Conservation (phyloP, 1,139 yeast species). For the Pichia sp. region DNA sequence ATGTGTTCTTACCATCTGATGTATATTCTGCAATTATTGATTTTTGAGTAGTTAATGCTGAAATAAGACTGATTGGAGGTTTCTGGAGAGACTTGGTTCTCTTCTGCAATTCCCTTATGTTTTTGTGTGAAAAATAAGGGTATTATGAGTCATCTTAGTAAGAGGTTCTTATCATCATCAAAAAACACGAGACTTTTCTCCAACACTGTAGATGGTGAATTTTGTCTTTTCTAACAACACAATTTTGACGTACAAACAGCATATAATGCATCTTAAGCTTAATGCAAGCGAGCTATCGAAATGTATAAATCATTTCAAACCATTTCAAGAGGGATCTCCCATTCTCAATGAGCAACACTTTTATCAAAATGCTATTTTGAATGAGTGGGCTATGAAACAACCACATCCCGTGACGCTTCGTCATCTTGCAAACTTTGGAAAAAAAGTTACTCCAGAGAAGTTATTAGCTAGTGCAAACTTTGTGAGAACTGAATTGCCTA, state of each 20-base stretch:
- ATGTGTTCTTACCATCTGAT: no score
- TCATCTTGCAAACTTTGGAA: slow-evolving; percentile 86
- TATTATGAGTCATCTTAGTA: no score
- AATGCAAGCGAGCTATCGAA: not conserved
- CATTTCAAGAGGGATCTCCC: slow-evolving; percentile 20
- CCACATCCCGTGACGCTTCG: slow-evolving; percentile 86
- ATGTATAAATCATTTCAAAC: slow-evolving; percentile 11
- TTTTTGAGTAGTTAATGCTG: no score
- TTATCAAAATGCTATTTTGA: slow-evolving; percentile 72
- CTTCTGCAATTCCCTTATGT: no score
- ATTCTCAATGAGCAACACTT: slow-evolving; percentile 61
- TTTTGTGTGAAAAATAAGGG: no score
- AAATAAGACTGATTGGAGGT: no score
- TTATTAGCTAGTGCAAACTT: slow-evolving; percentile 78
- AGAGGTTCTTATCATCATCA: no score
- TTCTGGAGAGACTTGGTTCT: no score
- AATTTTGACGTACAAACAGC: not conserved
- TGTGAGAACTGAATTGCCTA: slow-evolving; percentile 77
- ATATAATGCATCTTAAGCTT: not conserved
- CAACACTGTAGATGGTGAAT: no score
- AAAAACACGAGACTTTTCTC: no score
- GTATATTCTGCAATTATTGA: no score
- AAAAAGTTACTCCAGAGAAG: slow-evolving; percentile 69
- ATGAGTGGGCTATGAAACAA: slow-evolving; percentile 55
- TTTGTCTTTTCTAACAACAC: no score